A percentile compares a stretch with the other conserved stretches of the same genome.
Evolutionary conservation across 352 stramenopile genomes (phyloP).

Genomic region (Aphanomyces invadans): DNA sequence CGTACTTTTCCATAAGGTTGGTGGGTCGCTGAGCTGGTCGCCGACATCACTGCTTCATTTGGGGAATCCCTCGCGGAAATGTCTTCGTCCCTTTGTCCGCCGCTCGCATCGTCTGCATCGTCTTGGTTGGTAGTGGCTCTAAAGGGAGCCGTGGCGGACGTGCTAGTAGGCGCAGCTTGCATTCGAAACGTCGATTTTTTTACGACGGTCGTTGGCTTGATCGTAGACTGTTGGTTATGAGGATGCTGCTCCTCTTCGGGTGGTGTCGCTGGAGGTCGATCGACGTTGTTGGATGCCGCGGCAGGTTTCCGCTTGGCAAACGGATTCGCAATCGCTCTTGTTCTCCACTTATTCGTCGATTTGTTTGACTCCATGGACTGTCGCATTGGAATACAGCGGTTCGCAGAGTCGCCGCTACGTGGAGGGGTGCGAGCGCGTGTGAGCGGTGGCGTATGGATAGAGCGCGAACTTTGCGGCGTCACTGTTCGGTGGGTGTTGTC

Average conservation of each 20-base stretch:
- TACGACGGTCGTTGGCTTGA: not conserved
- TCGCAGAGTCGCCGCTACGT: not conserved
- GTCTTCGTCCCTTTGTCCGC: not conserved
- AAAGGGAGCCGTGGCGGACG: not conserved
- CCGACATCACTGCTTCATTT: no score
- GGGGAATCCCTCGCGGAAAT: not conserved
- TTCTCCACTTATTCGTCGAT: slow-evolving; percentile 60
- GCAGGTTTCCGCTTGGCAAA: slow-evolving; percentile 48
- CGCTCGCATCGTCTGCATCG: not conserved
- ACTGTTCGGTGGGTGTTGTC: not conserved
- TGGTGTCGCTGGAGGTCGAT: slow-evolving; percentile 5
- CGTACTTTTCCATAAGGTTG: slow-evolving; percentile 1
- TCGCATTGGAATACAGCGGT: not conserved
- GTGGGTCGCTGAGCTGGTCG: not conserved
- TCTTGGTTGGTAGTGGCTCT: slow-evolving; percentile 15
- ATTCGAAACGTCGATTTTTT: slow-evolving; percentile 24
- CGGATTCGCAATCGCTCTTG: slow-evolving; percentile 54
- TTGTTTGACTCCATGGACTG: slow-evolving; percentile 10
- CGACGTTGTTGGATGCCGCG: slow-evolving; percentile 15
- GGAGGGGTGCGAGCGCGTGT: not conserved
- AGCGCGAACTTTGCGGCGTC: not conserved
- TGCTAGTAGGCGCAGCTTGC: not conserved
- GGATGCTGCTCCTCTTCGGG: not conserved
- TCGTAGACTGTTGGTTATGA: not conserved
- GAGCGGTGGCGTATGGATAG: not conserved